Percentiles rank a stretch among this genome's conserved stretches.
phyloP scores from a whole-genome alignment of 1,284 basidiomycete species.

The Apiotrichum akiyoshidainum region DNA sequence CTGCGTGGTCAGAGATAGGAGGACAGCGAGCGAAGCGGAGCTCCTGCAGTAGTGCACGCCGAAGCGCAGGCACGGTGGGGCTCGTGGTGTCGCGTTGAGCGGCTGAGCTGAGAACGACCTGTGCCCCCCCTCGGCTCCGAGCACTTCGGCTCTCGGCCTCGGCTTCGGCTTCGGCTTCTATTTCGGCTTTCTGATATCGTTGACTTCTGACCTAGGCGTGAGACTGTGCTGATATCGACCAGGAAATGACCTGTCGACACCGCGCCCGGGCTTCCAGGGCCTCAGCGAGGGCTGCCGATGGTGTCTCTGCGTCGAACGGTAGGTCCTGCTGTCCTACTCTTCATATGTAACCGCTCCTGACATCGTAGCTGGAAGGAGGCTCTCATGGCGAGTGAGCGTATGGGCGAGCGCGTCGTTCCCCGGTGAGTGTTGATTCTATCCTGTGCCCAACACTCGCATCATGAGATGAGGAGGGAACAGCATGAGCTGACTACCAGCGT shows the following conservation, averaged over 20 bases:
- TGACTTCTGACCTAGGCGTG: conserved; percentile 16
- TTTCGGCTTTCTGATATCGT: not conserved
- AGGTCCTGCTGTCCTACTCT: not conserved
- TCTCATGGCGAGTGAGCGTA: conserved; percentile 35
- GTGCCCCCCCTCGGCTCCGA: too few species aligned
- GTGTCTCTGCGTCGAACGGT: conserved; percentile 50
- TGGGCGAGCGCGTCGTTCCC: conserved; percentile 44
- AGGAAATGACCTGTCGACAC: conserved; percentile 48
- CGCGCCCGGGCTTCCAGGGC: conserved; percentile 36
- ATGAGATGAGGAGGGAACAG: too few species aligned
- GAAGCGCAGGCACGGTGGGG: too few species aligned
- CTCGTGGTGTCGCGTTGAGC: too few species aligned
- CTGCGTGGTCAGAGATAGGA: not conserved
- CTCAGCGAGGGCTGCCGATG: conserved; percentile 46
- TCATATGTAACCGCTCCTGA: not conserved
- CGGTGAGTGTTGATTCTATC: conserved; percentile 23
- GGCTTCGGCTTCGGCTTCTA: not conserved
- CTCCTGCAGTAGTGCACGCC: too few species aligned
- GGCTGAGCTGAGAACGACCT: too few species aligned
- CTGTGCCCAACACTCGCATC: not conserved
- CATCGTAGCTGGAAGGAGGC: conserved; percentile 47
- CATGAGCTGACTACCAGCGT: conserved; percentile 22
- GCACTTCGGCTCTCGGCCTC: too few species aligned
- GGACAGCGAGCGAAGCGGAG: not conserved
- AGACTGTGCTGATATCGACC: not conserved